A percentile compares a stretch with the other conserved stretches of the same genome.
Conservation (phyloP, 1,284 basidiomycete genomes). For the Trametes pubescens region DNA sequence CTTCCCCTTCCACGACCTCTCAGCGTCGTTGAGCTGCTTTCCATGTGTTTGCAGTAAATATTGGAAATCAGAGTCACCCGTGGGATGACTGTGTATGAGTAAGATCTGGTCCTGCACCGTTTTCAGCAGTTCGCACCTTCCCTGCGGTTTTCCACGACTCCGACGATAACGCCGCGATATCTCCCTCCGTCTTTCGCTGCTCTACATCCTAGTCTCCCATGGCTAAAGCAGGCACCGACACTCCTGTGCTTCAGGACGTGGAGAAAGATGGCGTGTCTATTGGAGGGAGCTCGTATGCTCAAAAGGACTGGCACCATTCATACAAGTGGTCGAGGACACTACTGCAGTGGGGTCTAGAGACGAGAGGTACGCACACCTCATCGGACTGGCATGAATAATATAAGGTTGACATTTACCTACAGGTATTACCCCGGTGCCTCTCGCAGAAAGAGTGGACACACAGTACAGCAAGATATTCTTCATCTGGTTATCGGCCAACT, state of each 20-base stretch:
- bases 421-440: constrained; percentile 62
- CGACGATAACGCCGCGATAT: constrained; percentile 3
- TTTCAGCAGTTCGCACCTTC: constrained; percentile 6
- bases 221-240: constrained; percentile 5
- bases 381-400: neutral
- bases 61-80: neutral
- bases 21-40: neutral
- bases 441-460: constrained; percentile 62
- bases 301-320: constrained; percentile 31
- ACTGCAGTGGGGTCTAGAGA: constrained; percentile 39
- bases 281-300: constrained; percentile 20
- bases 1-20: neutral
- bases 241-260: constrained; percentile 15
- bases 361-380: constrained; percentile 33
- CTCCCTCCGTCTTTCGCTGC: neutral
- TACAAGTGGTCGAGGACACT: constrained; percentile 36
- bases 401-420: neutral
- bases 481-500: constrained; percentile 77
- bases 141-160: neutral
- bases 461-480: constrained; percentile 80
- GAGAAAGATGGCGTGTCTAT: constrained; percentile 32
- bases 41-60: neutral
- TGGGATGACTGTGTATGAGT: constrained; percentile 10
- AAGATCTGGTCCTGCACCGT: neutral
- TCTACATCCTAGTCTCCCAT: neutral